A percentile compares a stretch with the other conserved stretches of the same genome.
phyloP scores from a whole-genome alignment of 2,329 filamentous ascomycete species.

The Aspergillus novoparasiticus region DNA sequence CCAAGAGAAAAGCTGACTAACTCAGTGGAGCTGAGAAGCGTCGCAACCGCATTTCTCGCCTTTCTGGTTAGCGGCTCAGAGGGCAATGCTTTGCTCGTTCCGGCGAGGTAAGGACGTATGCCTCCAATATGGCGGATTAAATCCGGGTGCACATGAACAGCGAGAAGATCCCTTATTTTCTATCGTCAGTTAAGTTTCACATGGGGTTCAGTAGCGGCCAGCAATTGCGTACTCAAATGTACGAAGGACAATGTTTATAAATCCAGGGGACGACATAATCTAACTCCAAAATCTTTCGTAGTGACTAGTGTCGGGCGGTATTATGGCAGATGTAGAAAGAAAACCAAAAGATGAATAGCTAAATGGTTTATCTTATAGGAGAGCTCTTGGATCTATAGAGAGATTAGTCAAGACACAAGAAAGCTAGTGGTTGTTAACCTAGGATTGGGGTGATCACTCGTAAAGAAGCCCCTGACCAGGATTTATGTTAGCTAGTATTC shows the following conservation, averaged over 20 bases:
- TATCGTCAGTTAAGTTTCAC: not conserved
- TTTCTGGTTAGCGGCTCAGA: not conserved
- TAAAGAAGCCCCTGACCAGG: not conserved
- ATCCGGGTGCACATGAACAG: not conserved
- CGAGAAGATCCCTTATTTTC: not conserved
- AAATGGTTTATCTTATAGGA: not conserved
- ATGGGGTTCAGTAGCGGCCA: not conserved
- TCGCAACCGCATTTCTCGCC: not conserved
- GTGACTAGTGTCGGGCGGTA: not conserved
- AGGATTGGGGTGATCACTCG: not conserved
- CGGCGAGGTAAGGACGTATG: not conserved
- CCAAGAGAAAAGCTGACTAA: not conserved
- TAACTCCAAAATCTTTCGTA: not conserved
- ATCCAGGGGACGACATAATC: not conserved
- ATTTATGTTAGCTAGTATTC: not conserved
- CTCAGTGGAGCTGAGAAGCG: not conserved
- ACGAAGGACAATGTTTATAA: not conserved
- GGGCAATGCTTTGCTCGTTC: not conserved
- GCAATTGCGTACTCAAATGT: not conserved
- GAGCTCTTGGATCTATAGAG: not conserved
- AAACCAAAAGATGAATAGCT: not conserved
- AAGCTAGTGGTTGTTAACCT: not conserved
- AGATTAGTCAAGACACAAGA: not conserved
- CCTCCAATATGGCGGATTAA: not conserved
- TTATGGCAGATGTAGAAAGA: not conserved